Percentiles rank a stretch among this genome's conserved stretches.
These are phyloP conservation scores for Tulasnella sp. DNA, from an alignment of 768 basidiomycete genomes.

Conservation along the genomic window DNA sequence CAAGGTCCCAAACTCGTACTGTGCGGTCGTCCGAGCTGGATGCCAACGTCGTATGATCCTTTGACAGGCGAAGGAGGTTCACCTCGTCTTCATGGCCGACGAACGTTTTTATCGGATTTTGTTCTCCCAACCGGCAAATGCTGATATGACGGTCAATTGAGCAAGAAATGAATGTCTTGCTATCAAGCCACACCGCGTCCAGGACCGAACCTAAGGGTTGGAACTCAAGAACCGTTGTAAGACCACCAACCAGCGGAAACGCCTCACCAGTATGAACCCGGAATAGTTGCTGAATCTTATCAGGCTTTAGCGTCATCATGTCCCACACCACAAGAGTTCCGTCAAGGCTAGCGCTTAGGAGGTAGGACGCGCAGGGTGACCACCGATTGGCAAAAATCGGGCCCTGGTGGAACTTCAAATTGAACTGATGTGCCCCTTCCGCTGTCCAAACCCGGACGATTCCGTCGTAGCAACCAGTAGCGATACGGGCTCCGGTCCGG, in stretches of 20 bases:
- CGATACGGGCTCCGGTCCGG: constrained; percentile 54
- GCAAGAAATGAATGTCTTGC: constrained; percentile 56
- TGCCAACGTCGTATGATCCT: constrained; percentile 51
- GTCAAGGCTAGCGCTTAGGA: constrained; percentile 67
- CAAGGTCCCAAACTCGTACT: constrained; percentile 62
- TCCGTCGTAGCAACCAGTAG: constrained; percentile 67
- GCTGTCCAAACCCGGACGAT: constrained; percentile 54
- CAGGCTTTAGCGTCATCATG: constrained; percentile 44
- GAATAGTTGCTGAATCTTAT: constrained; percentile 41
- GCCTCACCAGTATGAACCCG: constrained; percentile 48
- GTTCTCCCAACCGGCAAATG: constrained; percentile 47
- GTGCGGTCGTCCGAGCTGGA: constrained; percentile 76
- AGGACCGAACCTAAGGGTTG: constrained; percentile 50
- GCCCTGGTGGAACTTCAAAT: constrained; percentile 35
- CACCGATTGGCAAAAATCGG: constrained; percentile 72
- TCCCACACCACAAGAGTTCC: constrained; percentile 71
- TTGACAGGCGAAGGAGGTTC: constrained; percentile 62
- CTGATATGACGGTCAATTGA: constrained; percentile 52
- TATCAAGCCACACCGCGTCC: constrained; percentile 69
- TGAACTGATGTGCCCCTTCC: constrained; percentile 48
- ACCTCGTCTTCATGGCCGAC: constrained; percentile 69
- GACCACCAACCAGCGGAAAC: not conserved
- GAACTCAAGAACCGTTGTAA: not conserved
- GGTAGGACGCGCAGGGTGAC: constrained; percentile 57
- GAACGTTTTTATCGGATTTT: constrained; percentile 43